phyloP scores from a whole-genome alignment of 331 rosid genomes.

The Erythrophleum ivorense region DNA sequence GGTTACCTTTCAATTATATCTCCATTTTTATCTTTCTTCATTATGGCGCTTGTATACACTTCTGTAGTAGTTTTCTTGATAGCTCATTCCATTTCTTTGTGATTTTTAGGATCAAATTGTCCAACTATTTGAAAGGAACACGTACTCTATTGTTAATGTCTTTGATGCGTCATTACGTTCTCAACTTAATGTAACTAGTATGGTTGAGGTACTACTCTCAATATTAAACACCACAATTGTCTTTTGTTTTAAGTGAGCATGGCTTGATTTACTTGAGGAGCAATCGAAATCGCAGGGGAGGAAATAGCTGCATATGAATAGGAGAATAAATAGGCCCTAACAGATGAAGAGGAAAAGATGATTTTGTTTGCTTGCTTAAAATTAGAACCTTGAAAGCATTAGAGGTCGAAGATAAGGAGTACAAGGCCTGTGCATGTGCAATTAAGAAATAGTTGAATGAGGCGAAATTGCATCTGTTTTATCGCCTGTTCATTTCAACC shows the following conservation, averaged over 20 bases:
- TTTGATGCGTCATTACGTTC: constrained; percentile 93
- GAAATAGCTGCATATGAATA: no score
- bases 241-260: neutral
- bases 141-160: constrained; percentile 90
- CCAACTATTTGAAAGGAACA: constrained; percentile 81
- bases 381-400: no score
- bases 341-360: no score
- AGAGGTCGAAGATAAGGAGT: no score
- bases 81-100: constrained; percentile 30
- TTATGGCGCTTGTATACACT: constrained; percentile 11
- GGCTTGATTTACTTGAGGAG: no score
- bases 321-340: no score
- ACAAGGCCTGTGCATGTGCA: no score
- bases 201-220: constrained; percentile 75
- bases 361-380: no score
- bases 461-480: no score
- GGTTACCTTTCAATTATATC: constrained; percentile 52
- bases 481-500: no score
- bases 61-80: neutral
- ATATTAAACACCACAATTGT: neutral
- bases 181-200: constrained; percentile 89
- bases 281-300: no score
- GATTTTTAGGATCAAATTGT: constrained; percentile 80
- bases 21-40: constrained; percentile 19
- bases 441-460: no score